Conservation (phyloP, 768 basidiomycete species). For the Hypholoma fasciculare region DNA sequence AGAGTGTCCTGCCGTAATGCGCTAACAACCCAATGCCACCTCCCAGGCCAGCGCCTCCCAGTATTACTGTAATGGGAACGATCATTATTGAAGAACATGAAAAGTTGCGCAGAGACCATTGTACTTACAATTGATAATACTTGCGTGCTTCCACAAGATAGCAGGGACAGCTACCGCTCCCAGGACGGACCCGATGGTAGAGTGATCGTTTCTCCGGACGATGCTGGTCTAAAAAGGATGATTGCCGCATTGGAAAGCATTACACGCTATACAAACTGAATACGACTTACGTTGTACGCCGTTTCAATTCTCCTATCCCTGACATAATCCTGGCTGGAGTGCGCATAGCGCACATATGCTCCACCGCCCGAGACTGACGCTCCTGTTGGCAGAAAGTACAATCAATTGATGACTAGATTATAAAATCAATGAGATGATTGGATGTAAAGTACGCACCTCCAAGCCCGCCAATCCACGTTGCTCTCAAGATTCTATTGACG, state of each 20-base stretch:
- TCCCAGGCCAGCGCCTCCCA: constrained; percentile 73
- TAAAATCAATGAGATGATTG: background rate
- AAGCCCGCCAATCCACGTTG: constrained; percentile 72
- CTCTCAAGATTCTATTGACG: constrained; percentile 63
- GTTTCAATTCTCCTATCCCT: constrained; percentile 48
- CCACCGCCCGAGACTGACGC: constrained; percentile 51
- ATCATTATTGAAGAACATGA: background rate
- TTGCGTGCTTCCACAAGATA: constrained; percentile 71
- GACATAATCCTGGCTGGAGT: constrained; percentile 49
- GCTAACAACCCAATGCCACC: constrained; percentile 57
- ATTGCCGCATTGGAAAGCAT: background rate
- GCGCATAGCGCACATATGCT: constrained; percentile 62
- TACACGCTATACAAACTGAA: background rate
- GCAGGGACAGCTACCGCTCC: constrained; percentile 66
- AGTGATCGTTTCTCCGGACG: constrained; percentile 69
- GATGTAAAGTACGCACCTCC: constrained; percentile 40
- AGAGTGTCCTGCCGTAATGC: constrained; percentile 53
- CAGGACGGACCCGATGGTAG: constrained; percentile 71
- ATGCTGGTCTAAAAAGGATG: constrained; percentile 44
- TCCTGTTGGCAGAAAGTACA: constrained; percentile 30
- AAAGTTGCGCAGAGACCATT: background rate
- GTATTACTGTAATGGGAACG: constrained; percentile 47
- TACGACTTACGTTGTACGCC: constrained; percentile 54
- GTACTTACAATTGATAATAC: constrained; percentile 52
- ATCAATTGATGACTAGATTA: background rate